phyloP scores from a whole-genome alignment of 768 basidiomycete species.

The Pleurotus citrinopileatus region DNA sequence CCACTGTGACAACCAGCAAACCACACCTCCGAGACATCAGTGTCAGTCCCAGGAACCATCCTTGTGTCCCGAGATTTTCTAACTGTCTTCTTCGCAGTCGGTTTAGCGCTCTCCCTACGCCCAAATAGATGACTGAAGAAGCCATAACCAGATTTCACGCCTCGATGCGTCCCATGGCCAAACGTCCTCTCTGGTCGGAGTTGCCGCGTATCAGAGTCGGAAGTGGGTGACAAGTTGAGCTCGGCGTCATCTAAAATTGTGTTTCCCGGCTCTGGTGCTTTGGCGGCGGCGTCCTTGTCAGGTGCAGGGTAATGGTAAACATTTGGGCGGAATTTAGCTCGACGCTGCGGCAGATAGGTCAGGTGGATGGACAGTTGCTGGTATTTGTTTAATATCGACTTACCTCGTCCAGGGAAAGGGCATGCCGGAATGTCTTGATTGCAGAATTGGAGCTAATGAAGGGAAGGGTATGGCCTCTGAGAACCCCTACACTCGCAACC shows the following conservation, averaged over 20 bases:
- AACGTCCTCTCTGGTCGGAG: background rate
- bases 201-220: background rate
- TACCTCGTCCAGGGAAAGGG: conserved; percentile 76
- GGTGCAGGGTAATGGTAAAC: conserved; percentile 50
- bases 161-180: background rate
- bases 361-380: no score
- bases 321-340: conserved; percentile 64
- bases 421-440: conserved; percentile 75
- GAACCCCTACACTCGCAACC: conserved; percentile 69
- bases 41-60: conserved; percentile 17
- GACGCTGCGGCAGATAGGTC: no score
- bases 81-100: conserved; percentile 3
- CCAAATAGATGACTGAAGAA: conserved; percentile 5
- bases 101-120: conserved; percentile 11
- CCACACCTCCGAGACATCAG: conserved; percentile 78
- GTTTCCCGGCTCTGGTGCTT: conserved; percentile 26
- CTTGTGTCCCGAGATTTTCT: conserved; percentile 13
- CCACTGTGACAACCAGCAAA: conserved; percentile 73
- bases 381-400: no score
- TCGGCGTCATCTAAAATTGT: conserved; percentile 4
- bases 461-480: conserved; percentile 59
- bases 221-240: background rate
- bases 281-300: conserved; percentile 15
- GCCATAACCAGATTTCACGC: background rate
- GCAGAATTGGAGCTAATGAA: conserved; percentile 61